These are phyloP conservation scores for Forsythia viridissima DNA, from an alignment of 257 asterid genomes.

Conservation along the genomic window DNA sequence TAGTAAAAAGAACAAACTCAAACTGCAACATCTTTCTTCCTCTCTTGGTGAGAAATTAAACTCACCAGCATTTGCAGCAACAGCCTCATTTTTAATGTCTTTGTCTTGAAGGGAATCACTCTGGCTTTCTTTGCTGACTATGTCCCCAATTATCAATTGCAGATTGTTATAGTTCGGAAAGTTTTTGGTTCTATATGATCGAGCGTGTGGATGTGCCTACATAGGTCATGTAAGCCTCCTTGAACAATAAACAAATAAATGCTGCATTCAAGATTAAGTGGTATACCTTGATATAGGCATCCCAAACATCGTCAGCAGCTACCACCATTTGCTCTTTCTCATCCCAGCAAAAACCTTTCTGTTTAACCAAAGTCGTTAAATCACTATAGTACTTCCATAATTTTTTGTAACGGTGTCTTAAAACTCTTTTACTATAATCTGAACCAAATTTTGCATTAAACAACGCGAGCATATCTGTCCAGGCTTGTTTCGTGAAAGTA, in stretches of 20 bases:
- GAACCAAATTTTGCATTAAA: slow-evolving; percentile 41
- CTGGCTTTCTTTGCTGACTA: slow-evolving; percentile 20
- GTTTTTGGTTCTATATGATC: slow-evolving; percentile 35
- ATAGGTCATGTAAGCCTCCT: slow-evolving; percentile 11
- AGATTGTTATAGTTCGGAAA: slow-evolving; percentile 31
- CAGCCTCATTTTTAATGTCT: slow-evolving; percentile 21
- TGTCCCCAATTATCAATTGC: slow-evolving; percentile 37
- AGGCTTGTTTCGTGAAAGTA: slow-evolving; percentile 46
- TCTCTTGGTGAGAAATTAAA: slow-evolving; percentile 6
- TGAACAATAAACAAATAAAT: slow-evolving; percentile 20
- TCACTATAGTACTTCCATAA: slow-evolving; percentile 36
- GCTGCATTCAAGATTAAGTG: slow-evolving; percentile 15
- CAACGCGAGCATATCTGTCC: slow-evolving; percentile 40
- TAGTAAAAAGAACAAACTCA: neutral
- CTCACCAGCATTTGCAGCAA: slow-evolving; percentile 30
- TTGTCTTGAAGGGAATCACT: slow-evolving; percentile 24
- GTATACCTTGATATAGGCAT: slow-evolving; percentile 43
- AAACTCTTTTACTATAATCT: slow-evolving; percentile 33
- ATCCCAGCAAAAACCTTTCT: slow-evolving; percentile 47
- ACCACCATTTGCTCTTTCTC: slow-evolving; percentile 40
- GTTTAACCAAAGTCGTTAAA: slow-evolving; percentile 28
- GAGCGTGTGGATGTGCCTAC: slow-evolving; percentile 44
- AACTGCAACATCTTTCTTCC: neutral
- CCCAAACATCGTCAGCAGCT: slow-evolving; percentile 44
- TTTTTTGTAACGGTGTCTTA: slow-evolving; percentile 41